Evolutionary conservation across 257 asterid genomes (phyloP).

Genomic region (Solanum clarkiae): DNA sequence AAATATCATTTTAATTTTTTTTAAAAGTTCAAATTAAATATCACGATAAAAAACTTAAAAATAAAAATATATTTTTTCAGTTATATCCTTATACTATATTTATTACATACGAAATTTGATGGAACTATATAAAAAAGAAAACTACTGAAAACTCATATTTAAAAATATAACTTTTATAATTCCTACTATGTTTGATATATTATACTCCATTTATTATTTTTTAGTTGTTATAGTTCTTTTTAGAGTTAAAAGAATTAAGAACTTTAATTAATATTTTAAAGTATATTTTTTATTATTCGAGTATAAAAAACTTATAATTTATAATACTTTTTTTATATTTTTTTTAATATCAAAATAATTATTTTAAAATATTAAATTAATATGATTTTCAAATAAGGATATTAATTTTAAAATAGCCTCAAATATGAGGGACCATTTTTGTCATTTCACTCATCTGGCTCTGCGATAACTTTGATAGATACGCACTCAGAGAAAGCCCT

Average conservation of each 20-base stretch:
- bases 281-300: no score
- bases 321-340: no score
- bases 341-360: no score
- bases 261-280: no score
- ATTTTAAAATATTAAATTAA: no score
- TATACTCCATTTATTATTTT: no score
- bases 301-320: no score
- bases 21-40: no score
- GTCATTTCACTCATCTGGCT: background rate
- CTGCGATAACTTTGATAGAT: background rate
- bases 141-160: no score
- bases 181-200: background rate
- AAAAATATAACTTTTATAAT: background rate
- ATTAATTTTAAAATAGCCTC: background rate
- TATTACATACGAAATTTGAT: background rate
- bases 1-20: background rate
- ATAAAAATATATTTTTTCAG: no score
- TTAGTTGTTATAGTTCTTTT: no score
- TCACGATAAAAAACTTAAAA: fast-evolving
- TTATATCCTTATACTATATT: background rate
- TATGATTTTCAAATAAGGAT: background rate
- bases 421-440: background rate
- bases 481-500: background rate
- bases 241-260: no score
- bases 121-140: background rate